Conservation (phyloP, 139 green algal genomes). For the Nannochloris sp. region DNA sequence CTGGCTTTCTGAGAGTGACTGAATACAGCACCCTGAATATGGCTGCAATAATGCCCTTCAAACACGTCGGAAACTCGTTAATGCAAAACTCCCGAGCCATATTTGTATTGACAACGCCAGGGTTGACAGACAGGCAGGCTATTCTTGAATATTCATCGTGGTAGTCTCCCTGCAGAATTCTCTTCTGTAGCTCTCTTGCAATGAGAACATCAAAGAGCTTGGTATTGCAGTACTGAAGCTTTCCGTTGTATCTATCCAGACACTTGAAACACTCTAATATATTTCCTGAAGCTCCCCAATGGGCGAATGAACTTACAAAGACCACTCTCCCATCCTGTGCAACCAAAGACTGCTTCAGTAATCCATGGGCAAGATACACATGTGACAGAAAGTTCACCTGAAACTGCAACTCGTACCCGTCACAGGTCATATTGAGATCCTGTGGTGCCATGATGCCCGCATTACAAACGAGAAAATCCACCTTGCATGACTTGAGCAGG, state of each 20-base stretch:
- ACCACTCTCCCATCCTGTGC: constrained; percentile 1
- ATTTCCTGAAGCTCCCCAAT: constrained; percentile 15
- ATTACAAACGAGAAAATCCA: constrained; percentile 60
- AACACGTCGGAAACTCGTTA: constrained; percentile 6
- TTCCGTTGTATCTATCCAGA: constrained; percentile 7
- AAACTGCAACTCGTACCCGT: constrained; percentile 68
- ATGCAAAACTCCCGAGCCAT: constrained; percentile 47
- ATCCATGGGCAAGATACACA: constrained; percentile 43
- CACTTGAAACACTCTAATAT: background rate
- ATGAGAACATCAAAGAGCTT: constrained; percentile 55
- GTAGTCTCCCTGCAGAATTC: constrained; percentile 16
- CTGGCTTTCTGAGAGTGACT: constrained; percentile 22
- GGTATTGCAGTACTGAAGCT: constrained; percentile 42
- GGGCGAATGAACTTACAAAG: constrained; percentile 9
- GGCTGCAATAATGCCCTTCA: constrained; percentile 10
- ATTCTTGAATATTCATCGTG: constrained; percentile 2
- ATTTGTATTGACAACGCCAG: constrained; percentile 49
- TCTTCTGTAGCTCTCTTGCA: constrained; percentile 41
- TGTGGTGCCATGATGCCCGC: constrained; percentile 63
- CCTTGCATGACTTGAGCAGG: background rate
- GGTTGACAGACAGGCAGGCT: constrained; percentile 38
- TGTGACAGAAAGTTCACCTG: constrained; percentile 63
- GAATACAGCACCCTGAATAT: constrained; percentile 15
- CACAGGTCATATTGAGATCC: constrained; percentile 19
- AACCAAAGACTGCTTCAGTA: constrained; percentile 21